Evolutionary conservation across 768 basidiomycete species (phyloP).

Genomic region (Tricholoma furcatifolium): DNA sequence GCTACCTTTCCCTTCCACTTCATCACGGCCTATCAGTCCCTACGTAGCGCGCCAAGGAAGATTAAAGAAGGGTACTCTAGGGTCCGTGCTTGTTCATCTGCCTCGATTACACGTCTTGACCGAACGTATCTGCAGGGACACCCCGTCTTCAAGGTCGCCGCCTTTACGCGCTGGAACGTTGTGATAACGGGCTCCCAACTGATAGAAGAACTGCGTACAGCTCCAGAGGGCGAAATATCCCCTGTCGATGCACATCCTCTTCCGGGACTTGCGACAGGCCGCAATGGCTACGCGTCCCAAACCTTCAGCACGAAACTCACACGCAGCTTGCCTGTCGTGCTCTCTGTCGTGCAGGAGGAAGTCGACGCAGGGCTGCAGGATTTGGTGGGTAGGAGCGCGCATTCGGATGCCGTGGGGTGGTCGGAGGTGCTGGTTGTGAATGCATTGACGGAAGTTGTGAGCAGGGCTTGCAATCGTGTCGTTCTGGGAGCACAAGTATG

Average conservation of each 20-base stretch:
- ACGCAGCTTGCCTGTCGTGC: constrained; percentile 10
- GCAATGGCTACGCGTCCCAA: not conserved
- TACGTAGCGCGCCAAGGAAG: constrained; percentile 4
- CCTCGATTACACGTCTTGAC: not conserved
- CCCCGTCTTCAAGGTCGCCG: constrained; percentile 25
- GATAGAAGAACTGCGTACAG: constrained; percentile 21
- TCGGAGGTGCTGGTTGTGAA: constrained; percentile 1
- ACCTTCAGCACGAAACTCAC: constrained; percentile 10
- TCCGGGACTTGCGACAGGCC: not conserved
- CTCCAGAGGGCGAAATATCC: constrained; percentile 5
- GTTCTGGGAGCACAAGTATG: constrained; percentile 10
- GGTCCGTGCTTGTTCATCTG: not conserved
- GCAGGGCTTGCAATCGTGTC: constrained; percentile 12
- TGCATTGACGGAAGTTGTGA: constrained; percentile 11
- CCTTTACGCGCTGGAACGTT: constrained; percentile 22
- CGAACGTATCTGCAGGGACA: not conserved
- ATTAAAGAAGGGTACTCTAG: constrained; percentile 7
- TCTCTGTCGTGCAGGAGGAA: constrained; percentile 12
- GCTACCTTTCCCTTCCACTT: constrained; percentile 18
- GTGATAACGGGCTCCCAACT: constrained; percentile 16
- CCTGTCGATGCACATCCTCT: not conserved
- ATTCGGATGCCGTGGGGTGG: constrained; percentile 2
- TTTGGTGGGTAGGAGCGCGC: not conserved
- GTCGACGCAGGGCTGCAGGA: constrained; percentile 3
- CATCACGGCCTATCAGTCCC: constrained; percentile 20